Base-by-base conservation (phyloP, 169 alveolate genomes). In the Plasmodium yoelii region DNA sequence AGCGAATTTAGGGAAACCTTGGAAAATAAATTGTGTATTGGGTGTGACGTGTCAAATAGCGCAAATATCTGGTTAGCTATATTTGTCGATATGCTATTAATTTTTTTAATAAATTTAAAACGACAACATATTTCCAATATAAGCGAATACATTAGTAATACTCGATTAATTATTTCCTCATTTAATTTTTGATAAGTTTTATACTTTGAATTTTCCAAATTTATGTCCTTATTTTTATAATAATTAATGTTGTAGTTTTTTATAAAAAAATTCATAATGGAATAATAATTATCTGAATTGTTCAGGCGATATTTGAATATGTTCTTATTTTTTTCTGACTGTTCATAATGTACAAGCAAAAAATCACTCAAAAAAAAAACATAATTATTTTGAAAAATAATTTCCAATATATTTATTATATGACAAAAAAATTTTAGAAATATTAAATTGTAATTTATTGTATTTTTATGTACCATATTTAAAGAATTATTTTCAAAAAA, bases 341-440 rank as follows among this genome's bases (percentile, higher is more conserved):
- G 77, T 80, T 80, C 82, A 80, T 80, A 80, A 53, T 67, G 55
- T 53, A 80, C 60, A 10, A 80, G 71, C 4, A 80, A 67, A 53
- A 80, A 80, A 71, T 80, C 90, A 9, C 90, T 80, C 18, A 80
- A 60, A 12, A 80, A 80, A 55, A 67, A 80, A 10, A 80, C 71
- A 47, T 80, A 80, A 67, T 80, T 80, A 46, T 67, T 56, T 42
- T 80, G 90, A 59, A 80, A 59, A 1, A 80, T 71, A 46, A 80
- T 56, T 15, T 67, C 9, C 49, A 80, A 71, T 2, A 80, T 2
- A 80, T 80, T 65, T 65, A 28, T 53, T 67, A 51, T 80, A 47
- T 67, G 61, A 22, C 12, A 22, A 61, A 67, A 80, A 53, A 67
- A 80, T 1, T 47, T 53, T 0, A 28, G 56, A 22, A 80, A 80